A percentile compares a stretch with the other conserved stretches of the same genome.
These are phyloP conservation scores for Crepidotus variabilis DNA, from an alignment of 768 basidiomycete genomes.

Conservation along the genomic window DNA sequence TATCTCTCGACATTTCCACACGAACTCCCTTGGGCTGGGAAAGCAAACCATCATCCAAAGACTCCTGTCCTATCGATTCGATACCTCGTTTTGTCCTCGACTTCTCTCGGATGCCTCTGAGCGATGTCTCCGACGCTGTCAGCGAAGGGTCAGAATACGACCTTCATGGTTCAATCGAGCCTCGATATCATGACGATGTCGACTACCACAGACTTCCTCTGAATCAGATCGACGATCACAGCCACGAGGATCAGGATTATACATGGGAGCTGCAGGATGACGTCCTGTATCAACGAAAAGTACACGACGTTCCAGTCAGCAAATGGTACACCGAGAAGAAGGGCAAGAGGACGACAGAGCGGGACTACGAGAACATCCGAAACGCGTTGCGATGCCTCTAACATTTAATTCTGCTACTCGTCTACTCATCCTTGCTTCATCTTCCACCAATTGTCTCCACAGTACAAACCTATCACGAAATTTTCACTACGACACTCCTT, in stretches of 20 bases:
- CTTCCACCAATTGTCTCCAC: too few species aligned
- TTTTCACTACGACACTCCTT: too few species aligned
- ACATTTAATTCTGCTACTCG: background rate
- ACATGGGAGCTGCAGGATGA: constrained; percentile 16
- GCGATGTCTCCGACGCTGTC: too few species aligned
- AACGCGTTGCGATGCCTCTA: constrained; percentile 30
- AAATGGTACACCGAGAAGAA: constrained; percentile 39
- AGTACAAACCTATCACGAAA: too few species aligned
- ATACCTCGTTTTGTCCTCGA: background rate
- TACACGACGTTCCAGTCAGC: constrained; percentile 16
- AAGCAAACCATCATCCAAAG: background rate
- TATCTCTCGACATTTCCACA: background rate
- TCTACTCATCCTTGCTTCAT: background rate
- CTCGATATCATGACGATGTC: constrained; percentile 6
- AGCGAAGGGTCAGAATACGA: background rate
- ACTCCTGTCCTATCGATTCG: background rate
- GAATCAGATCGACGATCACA: background rate
- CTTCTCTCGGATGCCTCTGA: background rate
- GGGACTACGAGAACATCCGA: constrained; percentile 30
- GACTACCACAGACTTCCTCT: constrained; percentile 12
- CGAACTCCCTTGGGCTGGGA: background rate
- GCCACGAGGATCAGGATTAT: constrained; percentile 14
- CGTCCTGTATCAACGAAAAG: constrained; percentile 9
- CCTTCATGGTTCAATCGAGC: background rate
- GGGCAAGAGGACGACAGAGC: constrained; percentile 31